A percentile compares a stretch with the other conserved stretches of the same genome.
phyloP scores from a whole-genome alignment of 805 yeast species.

The Saturnispora saitoi region DNA sequence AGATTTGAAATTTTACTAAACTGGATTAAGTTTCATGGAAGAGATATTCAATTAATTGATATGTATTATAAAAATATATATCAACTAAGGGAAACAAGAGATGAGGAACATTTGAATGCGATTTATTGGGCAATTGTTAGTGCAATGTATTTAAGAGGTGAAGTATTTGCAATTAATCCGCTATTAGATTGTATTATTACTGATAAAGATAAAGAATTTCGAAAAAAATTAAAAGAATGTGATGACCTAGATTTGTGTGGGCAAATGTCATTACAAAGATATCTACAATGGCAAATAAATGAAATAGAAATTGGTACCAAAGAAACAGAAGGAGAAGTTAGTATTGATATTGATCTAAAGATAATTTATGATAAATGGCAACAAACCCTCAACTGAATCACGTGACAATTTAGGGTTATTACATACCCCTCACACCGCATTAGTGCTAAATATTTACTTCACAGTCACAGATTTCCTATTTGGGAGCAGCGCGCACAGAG shows the following conservation, averaged over 20 bases:
- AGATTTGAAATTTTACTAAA: constrained; percentile 28
- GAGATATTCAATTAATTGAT: constrained; percentile 35
- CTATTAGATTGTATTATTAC: not conserved
- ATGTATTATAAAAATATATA: constrained; percentile 37
- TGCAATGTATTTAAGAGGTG: constrained; percentile 1
- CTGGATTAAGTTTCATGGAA: constrained; percentile 33
- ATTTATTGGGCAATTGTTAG: constrained; percentile 1
- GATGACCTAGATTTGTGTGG: not conserved
- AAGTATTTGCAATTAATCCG: not conserved
- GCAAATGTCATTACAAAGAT: not conserved
- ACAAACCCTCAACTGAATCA: not conserved
- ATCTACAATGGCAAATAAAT: not conserved
- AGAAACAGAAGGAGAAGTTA: not conserved
- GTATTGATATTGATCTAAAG: not conserved
- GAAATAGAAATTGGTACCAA: not conserved
- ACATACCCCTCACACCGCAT: not conserved
- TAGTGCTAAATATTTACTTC: not conserved
- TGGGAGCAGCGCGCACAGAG: not conserved
- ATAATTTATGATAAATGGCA: not conserved
- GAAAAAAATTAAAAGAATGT: not conserved
- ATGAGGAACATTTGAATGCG: not conserved
- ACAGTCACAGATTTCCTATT: constrained; percentile 1
- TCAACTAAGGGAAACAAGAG: constrained; percentile 18
- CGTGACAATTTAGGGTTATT: not conserved
- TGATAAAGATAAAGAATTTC: not conserved